Evolutionary conservation across 495 filamentous ascomycete genomes (phyloP), one percentile per base, ranked within the genome.

Genomic region (Podospora pseudoanserina): DNA sequence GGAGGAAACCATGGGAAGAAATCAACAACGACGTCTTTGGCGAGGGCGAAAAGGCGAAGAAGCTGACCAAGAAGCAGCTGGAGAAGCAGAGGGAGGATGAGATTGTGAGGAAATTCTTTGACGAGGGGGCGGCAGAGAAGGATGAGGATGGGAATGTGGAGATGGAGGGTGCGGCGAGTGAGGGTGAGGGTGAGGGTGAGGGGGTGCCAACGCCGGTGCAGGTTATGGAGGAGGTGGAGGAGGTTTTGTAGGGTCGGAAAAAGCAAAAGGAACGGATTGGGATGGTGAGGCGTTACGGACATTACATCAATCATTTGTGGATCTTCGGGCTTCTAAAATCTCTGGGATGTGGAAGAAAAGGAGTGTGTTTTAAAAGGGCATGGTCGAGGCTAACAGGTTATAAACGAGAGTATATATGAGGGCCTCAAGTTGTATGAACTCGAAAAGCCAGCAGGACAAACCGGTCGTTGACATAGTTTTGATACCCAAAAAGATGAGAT

Each of bases 1-100:
- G 86, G 73, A 79, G 78, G 59, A 85, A 83, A 66, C 78, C 81
- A 57, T 88, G 86, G 88, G 86, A 89, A 26, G 84, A 87, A 63
- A 72, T 88, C 76, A 89, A 88, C 77, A 79, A 79, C 71, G 81
- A 80, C 6, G 70, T 61, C 53, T 6, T 54, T 34, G 54, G 26
- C 15, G 30, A 60, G 34, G 26, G 56, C 28, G 59, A 65, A 39
- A 18, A 56, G 16, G 67, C 62, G n/a, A 26, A 44, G 60, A 70
- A 66, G 63, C 23, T 64, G 32, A 67, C 64, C 53, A 73, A 71
- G 67, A 73, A 71, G 62, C 67, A 60, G 13, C 32, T 64, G 60
- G 58, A 62, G 16, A 71, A 70, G 66, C n/a, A 20, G 63, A 68
- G 69, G 5, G 74, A 69, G 68, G 74, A 76, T 32, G 75, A 62